phyloP scores from a whole-genome alignment of 176 grass and related monocot genomes.

The Aegilops tauschii region DNA sequence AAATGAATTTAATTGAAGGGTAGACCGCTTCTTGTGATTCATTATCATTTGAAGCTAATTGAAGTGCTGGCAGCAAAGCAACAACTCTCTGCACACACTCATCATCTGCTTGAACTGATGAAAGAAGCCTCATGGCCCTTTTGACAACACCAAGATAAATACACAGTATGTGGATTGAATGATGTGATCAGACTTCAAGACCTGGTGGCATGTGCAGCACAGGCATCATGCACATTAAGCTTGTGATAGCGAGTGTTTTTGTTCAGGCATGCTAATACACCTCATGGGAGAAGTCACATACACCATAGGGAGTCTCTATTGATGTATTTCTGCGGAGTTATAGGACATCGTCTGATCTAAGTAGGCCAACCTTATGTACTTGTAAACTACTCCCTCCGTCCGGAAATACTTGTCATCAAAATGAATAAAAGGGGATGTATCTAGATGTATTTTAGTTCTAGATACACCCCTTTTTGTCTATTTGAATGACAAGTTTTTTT shows the following conservation, averaged over 20 bases:
- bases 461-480: too few species aligned
- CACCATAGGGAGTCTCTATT: background rate
- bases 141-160: background rate
- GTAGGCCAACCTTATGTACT: conserved; percentile 8
- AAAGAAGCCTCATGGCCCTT: conserved; percentile 2
- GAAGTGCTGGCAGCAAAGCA: background rate
- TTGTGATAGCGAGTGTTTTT: conserved; percentile 13
- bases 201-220: background rate
- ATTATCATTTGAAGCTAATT: background rate
- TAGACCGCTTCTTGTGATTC: background rate
- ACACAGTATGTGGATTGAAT: background rate
- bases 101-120: background rate
- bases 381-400: background rate
- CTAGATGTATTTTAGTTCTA: too few species aligned
- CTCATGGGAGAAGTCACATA: background rate
- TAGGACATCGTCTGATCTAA: background rate
- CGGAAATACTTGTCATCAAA: too few species aligned
- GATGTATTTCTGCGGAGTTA: background rate
- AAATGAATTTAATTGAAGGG: background rate
- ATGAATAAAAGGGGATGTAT: too few species aligned
- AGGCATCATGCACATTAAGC: background rate
- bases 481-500: too few species aligned
- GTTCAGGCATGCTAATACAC: background rate
- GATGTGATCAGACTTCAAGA: conserved; percentile 16
- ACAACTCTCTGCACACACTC: background rate